phyloP scores from a whole-genome alignment of 1,284 basidiomycete species.

The Golubevia sp. region DNA sequence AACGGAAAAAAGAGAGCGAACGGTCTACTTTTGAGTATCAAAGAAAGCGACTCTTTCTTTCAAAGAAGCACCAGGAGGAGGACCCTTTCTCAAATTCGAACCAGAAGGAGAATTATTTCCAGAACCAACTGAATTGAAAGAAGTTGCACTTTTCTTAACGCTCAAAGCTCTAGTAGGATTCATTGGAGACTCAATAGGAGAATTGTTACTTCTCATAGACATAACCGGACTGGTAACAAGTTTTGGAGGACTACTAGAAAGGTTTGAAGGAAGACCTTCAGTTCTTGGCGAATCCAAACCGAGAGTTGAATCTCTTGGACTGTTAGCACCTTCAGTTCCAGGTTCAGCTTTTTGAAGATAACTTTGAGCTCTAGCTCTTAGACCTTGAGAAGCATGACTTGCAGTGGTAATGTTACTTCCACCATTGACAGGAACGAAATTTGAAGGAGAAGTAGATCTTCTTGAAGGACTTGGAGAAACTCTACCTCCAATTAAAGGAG shows the following conservation, averaged over 20 bases:
- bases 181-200: constrained; percentile 1
- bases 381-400: constrained; percentile 7
- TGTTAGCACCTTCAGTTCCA: background rate
- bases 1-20: too few species aligned
- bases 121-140: constrained; percentile 5
- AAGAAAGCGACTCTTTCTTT: constrained; percentile 42
- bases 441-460: background rate
- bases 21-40: constrained; percentile 12
- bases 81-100: background rate
- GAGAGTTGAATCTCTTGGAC: background rate
- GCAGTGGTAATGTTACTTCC: background rate
- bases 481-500: background rate
- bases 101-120: background rate
- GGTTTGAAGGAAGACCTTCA: background rate
- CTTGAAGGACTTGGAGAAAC: constrained; percentile 9
- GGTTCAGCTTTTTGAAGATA: constrained; percentile 13
- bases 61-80: constrained; percentile 18
- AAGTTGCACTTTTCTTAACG: constrained; percentile 25
- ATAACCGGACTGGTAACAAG: constrained; percentile 1
- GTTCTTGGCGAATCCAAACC: background rate
- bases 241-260: background rate
- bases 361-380: constrained; percentile 14
- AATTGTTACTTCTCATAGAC: background rate
- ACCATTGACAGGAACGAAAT: constrained; percentile 3
- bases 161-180: constrained; percentile 10